Conservation (phyloP, 495 filamentous ascomycete genomes). For the Trichoderma reesei region DNA sequence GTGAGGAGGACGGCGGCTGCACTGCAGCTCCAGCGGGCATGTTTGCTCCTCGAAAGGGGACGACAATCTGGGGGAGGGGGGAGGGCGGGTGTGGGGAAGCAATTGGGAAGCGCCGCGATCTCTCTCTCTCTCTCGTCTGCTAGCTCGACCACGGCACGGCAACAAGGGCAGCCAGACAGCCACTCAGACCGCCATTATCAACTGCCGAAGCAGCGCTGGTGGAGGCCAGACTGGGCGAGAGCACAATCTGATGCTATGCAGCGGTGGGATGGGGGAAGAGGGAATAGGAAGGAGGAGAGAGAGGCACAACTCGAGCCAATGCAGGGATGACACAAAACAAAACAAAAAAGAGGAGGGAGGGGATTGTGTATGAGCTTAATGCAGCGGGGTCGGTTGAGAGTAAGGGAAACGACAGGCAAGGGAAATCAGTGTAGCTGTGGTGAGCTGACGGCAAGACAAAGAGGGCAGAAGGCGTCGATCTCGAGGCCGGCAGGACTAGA, state of each 20-base stretch:
- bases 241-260: neutral
- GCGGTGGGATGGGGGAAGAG: neutral
- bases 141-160: neutral
- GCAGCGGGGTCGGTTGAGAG: neutral
- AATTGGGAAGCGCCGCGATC: no score
- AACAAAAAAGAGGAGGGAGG: neutral
- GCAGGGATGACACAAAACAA: conserved; percentile 1
- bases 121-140: neutral
- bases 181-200: conserved; percentile 5
- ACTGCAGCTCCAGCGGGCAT: conserved; percentile 7
- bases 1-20: neutral
- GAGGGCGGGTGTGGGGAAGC: neutral
- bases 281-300: neutral
- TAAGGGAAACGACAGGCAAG: neutral
- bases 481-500: neutral
- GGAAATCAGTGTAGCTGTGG: neutral
- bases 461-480: neutral
- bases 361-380: neutral
- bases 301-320: neutral
- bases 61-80: conserved; percentile 4
- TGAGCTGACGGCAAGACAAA: neutral
- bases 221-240: neutral
- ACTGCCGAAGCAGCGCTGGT: neutral
- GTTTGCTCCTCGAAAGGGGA: neutral
- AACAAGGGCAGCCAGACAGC: neutral